phyloP scores from a whole-genome alignment of 331 rosid species.

The Quercus tomentella region DNA sequence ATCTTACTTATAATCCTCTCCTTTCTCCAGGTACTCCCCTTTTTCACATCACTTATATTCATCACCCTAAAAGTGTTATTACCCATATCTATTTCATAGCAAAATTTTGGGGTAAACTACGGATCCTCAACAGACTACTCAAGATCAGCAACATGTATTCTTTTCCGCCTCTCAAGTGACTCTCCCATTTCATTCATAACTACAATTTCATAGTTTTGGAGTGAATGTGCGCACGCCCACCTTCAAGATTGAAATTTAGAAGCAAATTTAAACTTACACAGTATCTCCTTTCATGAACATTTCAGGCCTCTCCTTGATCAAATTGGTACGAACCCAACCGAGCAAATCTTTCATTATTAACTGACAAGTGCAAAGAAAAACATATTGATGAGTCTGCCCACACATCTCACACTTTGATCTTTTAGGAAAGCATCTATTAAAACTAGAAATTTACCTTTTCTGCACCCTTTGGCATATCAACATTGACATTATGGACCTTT shows the following conservation, averaged over 20 bases:
- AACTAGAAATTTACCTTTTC: slow-evolving; percentile 41
- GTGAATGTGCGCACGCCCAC: background rate
- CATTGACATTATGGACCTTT: slow-evolving; percentile 69
- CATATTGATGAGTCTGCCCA: background rate
- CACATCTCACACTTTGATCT: background rate
- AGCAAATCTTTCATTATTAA: slow-evolving; percentile 82
- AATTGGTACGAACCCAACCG: slow-evolving; percentile 69
- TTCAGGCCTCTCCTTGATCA: slow-evolving; percentile 96
- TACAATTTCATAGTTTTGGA: background rate
- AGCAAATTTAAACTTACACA: slow-evolving; percentile 60
- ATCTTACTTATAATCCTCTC: background rate
- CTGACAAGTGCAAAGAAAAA: slow-evolving; percentile 34
- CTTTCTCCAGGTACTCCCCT: background rate
- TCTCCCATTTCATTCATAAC: too few relatives aligned
- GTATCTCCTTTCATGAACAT: slow-evolving; percentile 98
- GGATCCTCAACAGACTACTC: too few relatives aligned
- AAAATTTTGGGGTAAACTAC: too few relatives aligned
- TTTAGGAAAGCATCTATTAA: background rate
- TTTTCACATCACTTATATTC: background rate
- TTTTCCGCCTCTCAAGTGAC: too few relatives aligned
- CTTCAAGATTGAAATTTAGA: background rate
- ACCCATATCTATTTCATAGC: background rate
- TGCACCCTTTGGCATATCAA: slow-evolving; percentile 49
- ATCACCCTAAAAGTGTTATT: background rate
- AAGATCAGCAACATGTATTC: too few relatives aligned